Conservation (phyloP, 768 basidiomycete genomes). For the Tylopilus intermedius region DNA sequence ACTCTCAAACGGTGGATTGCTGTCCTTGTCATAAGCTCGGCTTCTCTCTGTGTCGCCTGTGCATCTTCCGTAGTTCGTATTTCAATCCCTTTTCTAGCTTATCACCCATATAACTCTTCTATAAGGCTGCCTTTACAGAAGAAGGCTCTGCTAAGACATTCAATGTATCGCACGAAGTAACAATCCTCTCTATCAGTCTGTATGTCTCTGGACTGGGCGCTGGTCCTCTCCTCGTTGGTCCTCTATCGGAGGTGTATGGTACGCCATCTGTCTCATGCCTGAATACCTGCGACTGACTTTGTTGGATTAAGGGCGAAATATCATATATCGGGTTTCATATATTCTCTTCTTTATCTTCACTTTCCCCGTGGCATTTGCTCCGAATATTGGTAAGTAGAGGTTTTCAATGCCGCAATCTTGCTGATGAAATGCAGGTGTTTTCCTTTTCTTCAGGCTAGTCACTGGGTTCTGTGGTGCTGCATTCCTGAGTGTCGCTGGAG, state of each 20-base stretch:
- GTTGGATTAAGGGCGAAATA: slow-evolving; percentile 47
- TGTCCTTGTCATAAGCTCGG: slow-evolving; percentile 43
- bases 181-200: slow-evolving; percentile 44
- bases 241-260: slow-evolving; percentile 39
- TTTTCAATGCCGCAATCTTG: neutral
- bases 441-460: slow-evolving; percentile 57
- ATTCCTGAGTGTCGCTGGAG: slow-evolving; percentile 60
- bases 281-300: neutral
- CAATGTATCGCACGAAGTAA: slow-evolving; percentile 49
- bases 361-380: slow-evolving; percentile 71
- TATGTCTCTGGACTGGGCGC: slow-evolving; percentile 38
- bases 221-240: slow-evolving; percentile 35
- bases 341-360: slow-evolving; percentile 56
- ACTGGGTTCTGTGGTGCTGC: slow-evolving; percentile 52
- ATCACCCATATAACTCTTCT: neutral
- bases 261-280: neutral
- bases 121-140: slow-evolving; percentile 61
- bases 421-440: slow-evolving; percentile 39
- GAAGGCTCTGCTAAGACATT: slow-evolving; percentile 48
- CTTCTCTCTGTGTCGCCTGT: slow-evolving; percentile 48
- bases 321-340: slow-evolving; percentile 61
- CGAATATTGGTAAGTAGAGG: slow-evolving; percentile 44
- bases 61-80: slow-evolving; percentile 52
- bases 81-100: neutral
- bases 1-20: slow-evolving; percentile 43